phyloP scores from a whole-genome alignment of 2,329 filamentous ascomycete genomes.

The Trichoderma afroharzianum region DNA sequence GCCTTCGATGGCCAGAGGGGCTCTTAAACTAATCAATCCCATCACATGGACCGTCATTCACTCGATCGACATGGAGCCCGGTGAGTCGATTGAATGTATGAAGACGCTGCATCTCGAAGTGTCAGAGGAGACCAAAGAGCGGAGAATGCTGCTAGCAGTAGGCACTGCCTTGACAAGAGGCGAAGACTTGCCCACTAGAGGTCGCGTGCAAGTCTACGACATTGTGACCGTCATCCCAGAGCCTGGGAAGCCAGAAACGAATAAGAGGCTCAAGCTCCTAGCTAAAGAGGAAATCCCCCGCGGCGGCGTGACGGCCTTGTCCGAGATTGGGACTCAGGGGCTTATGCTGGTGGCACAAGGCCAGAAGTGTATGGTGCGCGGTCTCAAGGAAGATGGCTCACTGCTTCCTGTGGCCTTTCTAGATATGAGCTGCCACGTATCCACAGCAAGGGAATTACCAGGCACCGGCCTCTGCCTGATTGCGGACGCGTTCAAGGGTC shows the following conservation, averaged over 20 bases:
- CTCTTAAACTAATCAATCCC: constrained; percentile 75
- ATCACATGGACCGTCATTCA: constrained; percentile 76
- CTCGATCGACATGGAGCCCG: constrained; percentile 65
- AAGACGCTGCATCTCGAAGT: constrained; percentile 82
- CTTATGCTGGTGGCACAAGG: constrained; percentile 89
- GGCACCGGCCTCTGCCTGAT: constrained; percentile 83
- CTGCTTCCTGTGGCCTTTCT: constrained; percentile 93
- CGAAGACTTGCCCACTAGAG: constrained; percentile 83
- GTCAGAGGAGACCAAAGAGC: constrained; percentile 85
- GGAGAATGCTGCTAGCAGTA: constrained; percentile 75
- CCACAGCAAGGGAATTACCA: constrained; percentile 75
- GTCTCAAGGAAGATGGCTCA: constrained; percentile 90
- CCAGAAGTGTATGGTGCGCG: constrained; percentile 95
- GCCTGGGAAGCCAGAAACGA: constrained; percentile 78
- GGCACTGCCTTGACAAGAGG: constrained; percentile 84
- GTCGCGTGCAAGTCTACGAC: constrained; percentile 85
- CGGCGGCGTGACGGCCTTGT: constrained; percentile 83
- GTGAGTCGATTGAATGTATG: constrained; percentile 76
- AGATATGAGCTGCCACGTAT: constrained; percentile 94
- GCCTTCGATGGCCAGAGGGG: constrained; percentile 68
- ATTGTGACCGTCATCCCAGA: constrained; percentile 89
- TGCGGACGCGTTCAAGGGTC: constrained; percentile 85
- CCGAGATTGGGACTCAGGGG: constrained; percentile 79
- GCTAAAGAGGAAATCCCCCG: constrained; percentile 88
- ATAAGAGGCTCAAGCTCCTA: constrained; percentile 78